A percentile compares a stretch with the other conserved stretches of the same genome.
Evolutionary conservation across 129 eudicot species (phyloP).

Genomic region (Gnaphalium uliginosum): DNA sequence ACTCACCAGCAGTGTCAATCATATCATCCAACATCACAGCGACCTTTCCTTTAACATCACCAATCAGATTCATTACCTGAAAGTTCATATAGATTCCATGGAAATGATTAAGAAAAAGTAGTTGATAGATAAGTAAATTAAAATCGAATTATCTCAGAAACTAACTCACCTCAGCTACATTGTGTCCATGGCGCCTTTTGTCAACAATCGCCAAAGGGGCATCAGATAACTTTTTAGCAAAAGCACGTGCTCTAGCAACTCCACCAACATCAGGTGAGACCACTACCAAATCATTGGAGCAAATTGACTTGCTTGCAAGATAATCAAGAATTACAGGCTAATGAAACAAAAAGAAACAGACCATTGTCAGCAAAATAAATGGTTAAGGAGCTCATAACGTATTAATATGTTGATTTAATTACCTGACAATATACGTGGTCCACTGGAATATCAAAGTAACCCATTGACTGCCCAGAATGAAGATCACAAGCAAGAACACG

Average conservation of each 20-base stretch:
- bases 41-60: conserved; percentile 92
- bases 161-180: conserved; percentile 95
- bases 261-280: conserved; percentile 98
- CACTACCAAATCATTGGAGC: conserved; percentile 75
- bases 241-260: conserved; percentile 96
- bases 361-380: neutral
- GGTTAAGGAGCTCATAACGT: neutral
- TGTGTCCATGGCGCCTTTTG: conserved; percentile 92
- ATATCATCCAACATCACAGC: conserved; percentile 92
- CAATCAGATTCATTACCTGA: conserved; percentile 94
- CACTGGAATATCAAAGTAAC: conserved; percentile 91
- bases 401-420: neutral
- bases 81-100: neutral
- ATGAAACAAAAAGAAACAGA: conserved; percentile 33
- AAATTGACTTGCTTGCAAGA: conserved; percentile 81
- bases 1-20: conserved; percentile 92
- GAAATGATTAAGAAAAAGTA: conserved; percentile 16
- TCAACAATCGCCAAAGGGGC: conserved; percentile 95
- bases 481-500: conserved; percentile 94
- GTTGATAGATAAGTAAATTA: neutral
- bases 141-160: neutral
- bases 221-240: conserved; percentile 87
- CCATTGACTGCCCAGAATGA: conserved; percentile 94
- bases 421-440: conserved; percentile 92
- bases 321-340: conserved; percentile 95